These are phyloP conservation scores for Knufia petricola DNA, from an alignment of 2,329 filamentous ascomycete species.

Conservation along the genomic window DNA sequence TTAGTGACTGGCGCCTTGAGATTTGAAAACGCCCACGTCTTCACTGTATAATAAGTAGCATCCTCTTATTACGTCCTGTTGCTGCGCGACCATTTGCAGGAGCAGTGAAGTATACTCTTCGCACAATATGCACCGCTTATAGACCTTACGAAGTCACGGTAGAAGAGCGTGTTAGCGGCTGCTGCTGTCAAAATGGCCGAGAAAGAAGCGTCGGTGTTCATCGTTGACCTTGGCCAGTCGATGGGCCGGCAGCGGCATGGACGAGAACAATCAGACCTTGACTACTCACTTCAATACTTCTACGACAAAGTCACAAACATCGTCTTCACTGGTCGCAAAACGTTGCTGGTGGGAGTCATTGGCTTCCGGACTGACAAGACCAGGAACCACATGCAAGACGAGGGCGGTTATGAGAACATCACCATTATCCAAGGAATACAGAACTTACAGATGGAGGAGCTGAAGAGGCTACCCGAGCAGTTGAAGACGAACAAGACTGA, in stretches of 20 bases:
- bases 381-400: constrained; percentile 53
- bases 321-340: constrained; percentile 64
- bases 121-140: not conserved
- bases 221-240: constrained; percentile 78
- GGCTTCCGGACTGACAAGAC: constrained; percentile 74
- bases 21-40: too few species aligned
- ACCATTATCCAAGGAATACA: constrained; percentile 55
- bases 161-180: too few species aligned
- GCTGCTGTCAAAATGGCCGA: constrained; percentile 56
- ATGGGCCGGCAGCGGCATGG: constrained; percentile 67
- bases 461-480: constrained; percentile 53
- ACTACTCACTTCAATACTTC: constrained; percentile 82
- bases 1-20: not conserved
- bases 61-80: too few species aligned
- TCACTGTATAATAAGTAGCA: too few species aligned
- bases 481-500: constrained; percentile 60
- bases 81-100: too few species aligned
- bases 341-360: constrained; percentile 65
- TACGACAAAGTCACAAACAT: constrained; percentile 85
- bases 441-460: constrained; percentile 60
- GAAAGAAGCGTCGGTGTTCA: constrained; percentile 88
- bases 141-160: not conserved
- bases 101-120: not conserved
- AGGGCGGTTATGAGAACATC: constrained; percentile 72
- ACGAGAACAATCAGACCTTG: constrained; percentile 67